Evolutionary conservation across 2,329 filamentous ascomycete genomes (phyloP).

Genomic region (Pestalotiopsis sp.): DNA sequence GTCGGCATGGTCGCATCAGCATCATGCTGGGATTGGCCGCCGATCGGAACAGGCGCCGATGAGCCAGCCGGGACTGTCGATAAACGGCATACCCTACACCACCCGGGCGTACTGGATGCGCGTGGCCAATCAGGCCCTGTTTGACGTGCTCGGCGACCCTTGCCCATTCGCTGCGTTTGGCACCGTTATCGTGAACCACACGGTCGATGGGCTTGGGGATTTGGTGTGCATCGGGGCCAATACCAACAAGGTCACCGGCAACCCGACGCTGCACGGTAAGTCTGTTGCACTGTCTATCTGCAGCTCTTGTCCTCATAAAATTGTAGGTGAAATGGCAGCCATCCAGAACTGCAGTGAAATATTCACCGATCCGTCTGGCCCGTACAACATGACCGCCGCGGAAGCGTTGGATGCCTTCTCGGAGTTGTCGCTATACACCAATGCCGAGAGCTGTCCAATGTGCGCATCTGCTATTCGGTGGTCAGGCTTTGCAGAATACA

Average conservation of each 20-base stretch:
- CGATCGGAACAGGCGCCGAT: conserved; percentile 13
- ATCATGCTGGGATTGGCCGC: not conserved
- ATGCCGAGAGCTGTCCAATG: conserved; percentile 58
- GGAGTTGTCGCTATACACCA: conserved; percentile 54
- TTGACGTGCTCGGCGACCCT: conserved; percentile 37
- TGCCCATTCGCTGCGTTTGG: conserved; percentile 57
- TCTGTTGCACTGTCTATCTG: not conserved
- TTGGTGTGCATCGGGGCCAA: conserved; percentile 54
- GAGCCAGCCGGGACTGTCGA: not conserved
- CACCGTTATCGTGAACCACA: conserved; percentile 57
- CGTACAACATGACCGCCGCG: conserved; percentile 40
- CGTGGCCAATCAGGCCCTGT: conserved; percentile 40
- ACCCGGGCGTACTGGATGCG: conserved; percentile 54
- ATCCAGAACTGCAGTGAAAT: conserved; percentile 53
- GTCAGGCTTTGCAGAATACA: conserved; percentile 55
- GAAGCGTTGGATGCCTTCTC: conserved; percentile 45
- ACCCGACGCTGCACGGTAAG: conserved; percentile 53
- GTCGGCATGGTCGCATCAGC: conserved; percentile 4
- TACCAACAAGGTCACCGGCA: conserved; percentile 40
- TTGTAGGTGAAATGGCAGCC: conserved; percentile 50
- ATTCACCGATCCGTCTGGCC: conserved; percentile 44
- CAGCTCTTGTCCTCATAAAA: not conserved
- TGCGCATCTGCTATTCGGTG: conserved; percentile 57
- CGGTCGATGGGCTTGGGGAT: conserved; percentile 38
- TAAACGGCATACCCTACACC: conserved; percentile 27